These are phyloP conservation scores for Mycena galericulata DNA, from an alignment of 768 basidiomycete species.

Conservation along the genomic window DNA sequence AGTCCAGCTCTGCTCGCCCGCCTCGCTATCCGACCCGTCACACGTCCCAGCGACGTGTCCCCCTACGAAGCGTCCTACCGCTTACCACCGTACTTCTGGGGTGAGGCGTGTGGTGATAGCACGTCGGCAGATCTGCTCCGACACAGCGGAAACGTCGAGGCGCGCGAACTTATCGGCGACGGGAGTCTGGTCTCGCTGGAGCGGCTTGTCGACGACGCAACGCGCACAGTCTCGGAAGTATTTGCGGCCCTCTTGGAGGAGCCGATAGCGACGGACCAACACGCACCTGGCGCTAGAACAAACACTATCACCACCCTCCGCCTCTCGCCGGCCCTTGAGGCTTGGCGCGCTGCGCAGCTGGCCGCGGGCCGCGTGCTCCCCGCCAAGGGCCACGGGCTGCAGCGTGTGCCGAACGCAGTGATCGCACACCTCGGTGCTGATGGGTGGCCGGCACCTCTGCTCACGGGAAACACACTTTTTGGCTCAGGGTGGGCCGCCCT, in stretches of 20 bases:
- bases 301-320: not conserved
- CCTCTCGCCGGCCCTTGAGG: conserved; percentile 9
- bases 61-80: conserved; percentile 18
- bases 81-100: conserved; percentile 22
- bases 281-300: not conserved
- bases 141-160: not conserved
- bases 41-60: not conserved
- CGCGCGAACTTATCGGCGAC: conserved; percentile 16
- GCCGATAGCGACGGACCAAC: not conserved
- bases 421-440: conserved; percentile 5
- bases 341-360: conserved; percentile 9
- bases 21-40: conserved; percentile 7
- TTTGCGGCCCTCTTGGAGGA: conserved; percentile 10
- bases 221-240: not conserved
- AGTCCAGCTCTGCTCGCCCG: conserved; percentile 3
- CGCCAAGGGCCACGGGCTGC: conserved; percentile 17
- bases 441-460: conserved; percentile 7
- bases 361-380: conserved; percentile 11
- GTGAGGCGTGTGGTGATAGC: not conserved
- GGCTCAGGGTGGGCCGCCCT: conserved; percentile 4
- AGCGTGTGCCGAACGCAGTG: not conserved
- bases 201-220: conserved; percentile 3
- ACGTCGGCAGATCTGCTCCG: not conserved
- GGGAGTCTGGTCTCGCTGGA: not conserved
- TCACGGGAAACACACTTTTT: conserved; percentile 5